A percentile compares a stretch with the other conserved stretches of the same genome.
Evolutionary conservation across 495 filamentous ascomycete species (phyloP).

Genomic region (Neurospora discreta): DNA sequence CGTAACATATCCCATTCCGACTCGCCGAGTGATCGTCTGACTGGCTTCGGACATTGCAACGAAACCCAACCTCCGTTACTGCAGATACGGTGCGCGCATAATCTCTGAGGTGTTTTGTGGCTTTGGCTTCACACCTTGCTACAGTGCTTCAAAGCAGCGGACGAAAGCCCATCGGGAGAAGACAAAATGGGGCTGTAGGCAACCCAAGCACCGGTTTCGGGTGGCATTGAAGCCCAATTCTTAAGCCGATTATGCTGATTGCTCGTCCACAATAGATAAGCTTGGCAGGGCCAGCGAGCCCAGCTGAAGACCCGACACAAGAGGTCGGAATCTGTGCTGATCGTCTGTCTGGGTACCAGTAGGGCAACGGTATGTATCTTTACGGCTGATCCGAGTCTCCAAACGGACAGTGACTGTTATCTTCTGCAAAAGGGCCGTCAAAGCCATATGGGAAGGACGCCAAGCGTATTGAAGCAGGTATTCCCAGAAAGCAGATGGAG

Average conservation of each 20-base stretch:
- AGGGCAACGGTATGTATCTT: neutral
- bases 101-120: neutral
- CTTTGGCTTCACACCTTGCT: neutral
- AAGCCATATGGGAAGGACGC: neutral
- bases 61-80: neutral
- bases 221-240: neutral
- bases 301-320: neutral
- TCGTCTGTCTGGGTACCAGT: neutral
- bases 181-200: neutral
- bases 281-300: neutral
- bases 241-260: neutral
- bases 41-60: neutral
- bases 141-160: neutral
- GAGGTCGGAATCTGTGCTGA: neutral
- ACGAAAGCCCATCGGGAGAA: neutral
- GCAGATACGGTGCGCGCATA: neutral
- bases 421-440: neutral
- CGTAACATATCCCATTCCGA: neutral
- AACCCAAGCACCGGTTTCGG: neutral
- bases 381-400: neutral
- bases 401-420: neutral
- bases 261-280: neutral
- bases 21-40: neutral
- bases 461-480: neutral
- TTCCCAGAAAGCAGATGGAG: neutral